A percentile compares a stretch with the other conserved stretches of the same genome.
Evolutionary conservation across 2,329 filamentous ascomycete species (phyloP).

Genomic region (Teratosphaeria nubilosa): DNA sequence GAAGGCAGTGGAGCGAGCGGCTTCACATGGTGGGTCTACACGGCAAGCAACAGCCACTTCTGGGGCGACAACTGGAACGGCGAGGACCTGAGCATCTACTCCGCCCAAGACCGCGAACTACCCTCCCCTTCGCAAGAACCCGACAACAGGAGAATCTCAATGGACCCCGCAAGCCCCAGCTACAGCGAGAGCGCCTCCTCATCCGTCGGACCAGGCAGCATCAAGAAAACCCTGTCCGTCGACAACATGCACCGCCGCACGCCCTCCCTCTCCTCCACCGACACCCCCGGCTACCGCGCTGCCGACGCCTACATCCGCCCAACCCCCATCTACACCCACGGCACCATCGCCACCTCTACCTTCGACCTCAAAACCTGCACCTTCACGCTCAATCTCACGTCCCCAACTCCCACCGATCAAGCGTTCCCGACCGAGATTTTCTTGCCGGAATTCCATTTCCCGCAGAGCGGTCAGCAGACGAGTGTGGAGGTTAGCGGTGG

Average conservation of each 20-base stretch:
- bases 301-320: slow-evolving; percentile 90
- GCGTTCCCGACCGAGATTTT: slow-evolving; percentile 70
- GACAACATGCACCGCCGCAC: slow-evolving; percentile 29
- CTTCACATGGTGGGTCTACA: slow-evolving; percentile 84
- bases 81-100: slow-evolving; percentile 88
- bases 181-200: slow-evolving; percentile 45
- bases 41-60: slow-evolving; percentile 70
- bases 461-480: slow-evolving; percentile 45
- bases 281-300: slow-evolving; percentile 64
- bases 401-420: slow-evolving; percentile 49
- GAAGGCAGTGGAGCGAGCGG: slow-evolving; percentile 78
- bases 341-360: slow-evolving; percentile 58
- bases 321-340: slow-evolving; percentile 64
- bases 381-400: slow-evolving; percentile 63
- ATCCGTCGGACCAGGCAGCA: slow-evolving; percentile 60
- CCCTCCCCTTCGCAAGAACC: slow-evolving; percentile 35
- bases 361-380: slow-evolving; percentile 75
- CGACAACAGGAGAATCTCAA: slow-evolving; percentile 41
- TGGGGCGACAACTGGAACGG: slow-evolving; percentile 96
- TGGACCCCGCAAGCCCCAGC: slow-evolving; percentile 41
- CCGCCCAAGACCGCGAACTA: slow-evolving; percentile 63
- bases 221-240: slow-evolving; percentile 62
- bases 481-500: slow-evolving; percentile 70
- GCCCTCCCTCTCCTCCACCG: slow-evolving; percentile 5
- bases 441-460: slow-evolving; percentile 88